A percentile compares a stretch with the other conserved stretches of the same genome.
Conservation (phyloP, 1,284 basidiomycete species). For the Ustilago sp. region DNA sequence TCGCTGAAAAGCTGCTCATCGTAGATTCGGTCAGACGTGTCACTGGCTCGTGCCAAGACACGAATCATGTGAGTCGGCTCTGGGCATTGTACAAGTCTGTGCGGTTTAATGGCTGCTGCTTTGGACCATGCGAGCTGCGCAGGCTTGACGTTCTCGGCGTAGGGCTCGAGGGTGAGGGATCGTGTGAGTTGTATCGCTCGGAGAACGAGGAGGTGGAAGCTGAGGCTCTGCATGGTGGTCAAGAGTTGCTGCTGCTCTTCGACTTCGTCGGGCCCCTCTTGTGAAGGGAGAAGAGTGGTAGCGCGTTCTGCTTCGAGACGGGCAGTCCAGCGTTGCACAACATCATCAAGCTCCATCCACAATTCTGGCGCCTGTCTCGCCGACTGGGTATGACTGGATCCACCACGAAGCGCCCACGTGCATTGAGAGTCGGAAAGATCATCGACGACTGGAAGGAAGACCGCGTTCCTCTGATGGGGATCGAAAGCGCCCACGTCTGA, state of each 20-base stretch:
- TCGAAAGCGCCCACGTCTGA: conserved; percentile 28
- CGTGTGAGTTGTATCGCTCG: conserved; percentile 23
- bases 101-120: not conserved
- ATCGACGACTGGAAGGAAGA: conserved; percentile 21
- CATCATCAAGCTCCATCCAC: conserved; percentile 29
- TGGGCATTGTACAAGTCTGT: not conserved
- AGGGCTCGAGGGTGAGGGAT: conserved; percentile 24
- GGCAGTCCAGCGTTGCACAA: conserved; percentile 12
- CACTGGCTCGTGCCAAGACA: conserved; percentile 7
- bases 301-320: conserved; percentile 10
- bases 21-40: conserved; percentile 6
- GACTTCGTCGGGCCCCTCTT: conserved; percentile 25
- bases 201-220: conserved; percentile 10
- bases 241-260: conserved; percentile 20
- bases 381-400: not conserved
- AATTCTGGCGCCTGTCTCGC: conserved; percentile 23
- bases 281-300: not conserved
- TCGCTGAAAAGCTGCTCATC: conserved; percentile 17
- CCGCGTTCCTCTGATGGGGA: conserved; percentile 22
- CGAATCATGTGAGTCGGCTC: conserved; percentile 5
- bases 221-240: conserved; percentile 6
- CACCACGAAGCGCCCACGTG: not conserved
- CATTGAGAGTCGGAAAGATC: conserved; percentile 28
- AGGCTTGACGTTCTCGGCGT: conserved; percentile 22
- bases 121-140: conserved; percentile 15